Conservation (phyloP, 2,329 filamentous ascomycete genomes). For the Fusarium sororula region DNA sequence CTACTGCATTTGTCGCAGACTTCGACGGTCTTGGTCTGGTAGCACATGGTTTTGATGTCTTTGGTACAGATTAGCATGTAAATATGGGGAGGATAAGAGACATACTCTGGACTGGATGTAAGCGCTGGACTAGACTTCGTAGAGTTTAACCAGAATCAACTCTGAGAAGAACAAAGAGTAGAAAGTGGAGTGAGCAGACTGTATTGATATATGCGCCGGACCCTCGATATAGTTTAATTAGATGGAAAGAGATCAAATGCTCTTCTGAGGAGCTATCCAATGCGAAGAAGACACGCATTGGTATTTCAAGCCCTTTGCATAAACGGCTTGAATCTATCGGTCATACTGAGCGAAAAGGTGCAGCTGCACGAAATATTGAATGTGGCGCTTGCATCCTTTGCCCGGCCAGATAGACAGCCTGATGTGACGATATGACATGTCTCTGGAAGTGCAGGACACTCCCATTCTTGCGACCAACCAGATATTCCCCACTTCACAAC, state of each 20-base stretch:
- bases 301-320: not conserved
- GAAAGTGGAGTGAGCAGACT: accelerated
- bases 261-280: not conserved
- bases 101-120: accelerated
- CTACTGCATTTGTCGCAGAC: not conserved
- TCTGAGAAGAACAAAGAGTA: not conserved
- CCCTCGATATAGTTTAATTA: not conserved
- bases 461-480: not conserved
- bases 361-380: not conserved
- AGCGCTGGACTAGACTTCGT: accelerated
- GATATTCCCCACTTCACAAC: not conserved
- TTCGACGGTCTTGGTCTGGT: not conserved
- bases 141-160: not conserved
- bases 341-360: accelerated
- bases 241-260: not conserved
- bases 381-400: not conserved
- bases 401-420: not conserved
- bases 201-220: not conserved
- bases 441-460: no score
- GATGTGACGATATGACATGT: not conserved
- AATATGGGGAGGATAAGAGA: accelerated
- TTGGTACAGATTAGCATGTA: not conserved
- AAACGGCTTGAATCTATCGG: accelerated
- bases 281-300: not conserved
- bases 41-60: not conserved